These are phyloP conservation scores for Saprolegnia diclina DNA, from an alignment of 352 stramenopile genomes.

Conservation along the genomic window DNA sequence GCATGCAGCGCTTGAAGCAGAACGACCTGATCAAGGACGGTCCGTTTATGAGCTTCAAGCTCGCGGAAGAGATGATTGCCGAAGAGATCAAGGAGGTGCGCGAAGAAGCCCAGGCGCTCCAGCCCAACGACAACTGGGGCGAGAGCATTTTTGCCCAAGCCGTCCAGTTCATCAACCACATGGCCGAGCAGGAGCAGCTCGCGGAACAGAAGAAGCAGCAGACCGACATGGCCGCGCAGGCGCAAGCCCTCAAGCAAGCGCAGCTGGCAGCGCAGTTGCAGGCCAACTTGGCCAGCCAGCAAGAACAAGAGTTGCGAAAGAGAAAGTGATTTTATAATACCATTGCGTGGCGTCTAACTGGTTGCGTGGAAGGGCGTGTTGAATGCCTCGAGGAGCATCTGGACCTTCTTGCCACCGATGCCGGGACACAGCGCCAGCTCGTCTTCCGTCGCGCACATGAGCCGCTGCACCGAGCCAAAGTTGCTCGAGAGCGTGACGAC, in stretches of 20 bases:
- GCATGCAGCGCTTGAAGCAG: slow-evolving; percentile 81
- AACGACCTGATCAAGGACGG: slow-evolving; percentile 86
- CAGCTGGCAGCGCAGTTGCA: slow-evolving; percentile 54
- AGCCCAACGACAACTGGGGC: slow-evolving; percentile 76
- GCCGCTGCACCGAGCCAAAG: slow-evolving; percentile 82
- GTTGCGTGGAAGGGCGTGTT: slow-evolving; percentile 78
- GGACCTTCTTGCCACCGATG: slow-evolving; percentile 93
- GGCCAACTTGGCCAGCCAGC: slow-evolving; percentile 58
- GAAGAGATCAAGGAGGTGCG: slow-evolving; percentile 83
- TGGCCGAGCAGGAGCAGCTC: slow-evolving; percentile 50
- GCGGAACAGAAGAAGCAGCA: slow-evolving; percentile 62
- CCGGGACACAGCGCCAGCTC: slow-evolving; percentile 92
- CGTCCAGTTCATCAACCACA: slow-evolving; percentile 86
- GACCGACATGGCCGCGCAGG: slow-evolving; percentile 45
- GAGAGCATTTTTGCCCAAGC: slow-evolving; percentile 85
- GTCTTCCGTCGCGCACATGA: slow-evolving; percentile 89
- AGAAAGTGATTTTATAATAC: slow-evolving; percentile 43
- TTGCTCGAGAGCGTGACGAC: slow-evolving; percentile 86
- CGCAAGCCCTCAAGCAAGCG: slow-evolving; percentile 18
- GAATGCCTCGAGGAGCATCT: slow-evolving; percentile 90
- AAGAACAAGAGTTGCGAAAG: slow-evolving; percentile 57
- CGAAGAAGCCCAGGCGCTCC: slow-evolving; percentile 70
- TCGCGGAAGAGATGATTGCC: slow-evolving; percentile 82
- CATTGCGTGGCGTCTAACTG: background rate
- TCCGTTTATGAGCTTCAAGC: slow-evolving; percentile 82